phyloP scores from a whole-genome alignment of 1,139 yeast genomes.

The Meyerozyma guilliermondii region DNA sequence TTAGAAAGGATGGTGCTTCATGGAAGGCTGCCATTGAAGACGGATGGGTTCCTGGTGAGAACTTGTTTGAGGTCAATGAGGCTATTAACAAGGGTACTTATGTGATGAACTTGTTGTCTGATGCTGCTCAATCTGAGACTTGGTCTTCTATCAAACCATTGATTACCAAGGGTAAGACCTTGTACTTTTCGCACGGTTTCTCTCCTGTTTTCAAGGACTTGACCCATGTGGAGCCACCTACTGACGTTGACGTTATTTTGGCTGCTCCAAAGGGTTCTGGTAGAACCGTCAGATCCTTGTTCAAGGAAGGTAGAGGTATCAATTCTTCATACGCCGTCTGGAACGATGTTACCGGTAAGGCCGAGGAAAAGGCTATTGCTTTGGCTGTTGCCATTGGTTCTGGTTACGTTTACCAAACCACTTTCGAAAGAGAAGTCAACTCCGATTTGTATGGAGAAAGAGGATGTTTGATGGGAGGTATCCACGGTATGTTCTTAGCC shows the following conservation, averaged over 20 bases:
- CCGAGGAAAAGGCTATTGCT: constrained; percentile 98
- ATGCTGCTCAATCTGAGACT: constrained; percentile 99
- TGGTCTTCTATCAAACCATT: constrained; percentile 85
- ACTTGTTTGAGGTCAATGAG: constrained; percentile 89
- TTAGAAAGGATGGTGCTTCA: constrained; percentile 96
- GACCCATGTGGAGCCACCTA: constrained; percentile 94
- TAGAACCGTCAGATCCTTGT: constrained; percentile 97
- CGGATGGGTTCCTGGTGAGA: constrained; percentile 99
- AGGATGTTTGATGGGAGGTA: constrained; percentile 99
- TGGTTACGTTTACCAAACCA: constrained; percentile 99
- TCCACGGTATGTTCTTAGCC: constrained; percentile 99
- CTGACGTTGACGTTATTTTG: constrained; percentile 90
- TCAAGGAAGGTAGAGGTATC: constrained; percentile 99
- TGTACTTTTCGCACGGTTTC: constrained; percentile 99
- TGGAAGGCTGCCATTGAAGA: constrained; percentile 99
- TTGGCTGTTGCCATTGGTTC: constrained; percentile 99
- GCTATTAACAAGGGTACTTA: constrained; percentile 90
- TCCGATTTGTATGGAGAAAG: constrained; percentile 99
- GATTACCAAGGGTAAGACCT: constrained; percentile 94
- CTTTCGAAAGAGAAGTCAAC: constrained; percentile 98
- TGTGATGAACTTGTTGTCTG: constrained; percentile 96
- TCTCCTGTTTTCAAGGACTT: constrained; percentile 98
- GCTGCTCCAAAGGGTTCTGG: constrained; percentile 99
- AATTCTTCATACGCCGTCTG: constrained; percentile 99
- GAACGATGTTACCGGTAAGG: constrained; percentile 99